Conservation (phyloP, 208 protist species). For the Crithidia fasciculata region DNA sequence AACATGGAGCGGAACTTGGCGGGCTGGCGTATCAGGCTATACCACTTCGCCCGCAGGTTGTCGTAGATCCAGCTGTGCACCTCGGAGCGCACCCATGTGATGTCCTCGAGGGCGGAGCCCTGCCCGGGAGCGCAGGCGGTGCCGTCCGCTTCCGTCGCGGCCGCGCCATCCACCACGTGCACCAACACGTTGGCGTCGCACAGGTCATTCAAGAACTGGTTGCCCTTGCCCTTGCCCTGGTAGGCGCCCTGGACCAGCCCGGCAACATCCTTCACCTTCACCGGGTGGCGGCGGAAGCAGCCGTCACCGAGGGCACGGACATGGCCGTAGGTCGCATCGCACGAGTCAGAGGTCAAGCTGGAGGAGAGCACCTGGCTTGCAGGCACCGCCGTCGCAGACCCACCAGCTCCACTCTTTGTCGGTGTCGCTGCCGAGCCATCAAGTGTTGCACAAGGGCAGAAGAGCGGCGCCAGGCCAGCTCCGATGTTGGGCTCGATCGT, state of each 20-base stretch:
- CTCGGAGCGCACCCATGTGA: slow-evolving; percentile 92
- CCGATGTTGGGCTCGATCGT: slow-evolving; percentile 94
- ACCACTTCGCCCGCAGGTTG: slow-evolving; percentile 91
- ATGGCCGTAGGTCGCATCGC: slow-evolving; percentile 75
- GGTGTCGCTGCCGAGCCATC: slow-evolving; percentile 12
- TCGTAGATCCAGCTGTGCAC: slow-evolving; percentile 95
- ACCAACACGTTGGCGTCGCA: slow-evolving; percentile 93
- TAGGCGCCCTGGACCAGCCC: slow-evolving; percentile 96
- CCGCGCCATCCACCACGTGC: slow-evolving; percentile 94
- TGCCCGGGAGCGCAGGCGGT: slow-evolving; percentile 62
- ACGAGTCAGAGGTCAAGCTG: slow-evolving; percentile 23
- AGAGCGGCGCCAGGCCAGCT: slow-evolving; percentile 55
- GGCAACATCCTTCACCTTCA: slow-evolving; percentile 92
- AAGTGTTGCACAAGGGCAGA: slow-evolving; percentile 64
- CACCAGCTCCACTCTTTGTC: too few species aligned
- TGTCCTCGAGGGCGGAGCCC: slow-evolving; percentile 82
- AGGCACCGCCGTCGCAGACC: background rate
- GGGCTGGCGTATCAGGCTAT: slow-evolving; percentile 62
- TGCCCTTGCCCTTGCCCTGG: slow-evolving; percentile 90
- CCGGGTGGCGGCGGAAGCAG: slow-evolving; percentile 74
- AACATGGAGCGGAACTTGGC: slow-evolving; percentile 90
- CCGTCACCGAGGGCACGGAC: slow-evolving; percentile 39
- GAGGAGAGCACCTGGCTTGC: slow-evolving; percentile 11
- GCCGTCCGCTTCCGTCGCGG: slow-evolving; percentile 89
- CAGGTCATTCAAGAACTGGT: slow-evolving; percentile 96